A percentile compares a stretch with the other conserved stretches of the same genome.
Evolutionary conservation across 768 basidiomycete species (phyloP).

Genomic region (Cystoderma amianthinum): DNA sequence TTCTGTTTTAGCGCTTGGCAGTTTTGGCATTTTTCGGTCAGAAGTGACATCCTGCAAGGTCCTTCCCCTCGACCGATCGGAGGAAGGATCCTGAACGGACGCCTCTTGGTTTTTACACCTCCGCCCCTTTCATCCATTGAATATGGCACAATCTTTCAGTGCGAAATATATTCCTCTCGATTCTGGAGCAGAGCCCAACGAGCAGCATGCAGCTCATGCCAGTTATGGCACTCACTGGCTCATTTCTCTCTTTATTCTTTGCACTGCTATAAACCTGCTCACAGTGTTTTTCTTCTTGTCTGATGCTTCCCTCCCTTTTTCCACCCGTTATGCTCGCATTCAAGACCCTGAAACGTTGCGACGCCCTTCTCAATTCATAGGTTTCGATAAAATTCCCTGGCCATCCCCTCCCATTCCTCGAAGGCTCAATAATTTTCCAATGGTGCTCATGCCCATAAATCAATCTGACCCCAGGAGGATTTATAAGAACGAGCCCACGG

Average conservation of each 20-base stretch:
- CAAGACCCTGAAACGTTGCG: conserved; percentile 9
- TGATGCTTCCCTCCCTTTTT: background rate
- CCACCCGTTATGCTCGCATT: background rate
- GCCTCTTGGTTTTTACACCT: no score
- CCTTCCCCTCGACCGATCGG: no score
- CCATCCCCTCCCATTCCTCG: conserved; percentile 8
- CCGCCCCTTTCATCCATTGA: no score
- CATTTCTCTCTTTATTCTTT: background rate
- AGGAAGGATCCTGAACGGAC: no score
- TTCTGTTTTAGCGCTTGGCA: no score
- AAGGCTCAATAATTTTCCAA: conserved; percentile 9
- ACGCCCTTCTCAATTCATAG: conserved; percentile 19
- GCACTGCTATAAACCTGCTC: background rate
- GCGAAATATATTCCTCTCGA: background rate
- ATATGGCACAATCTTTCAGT: background rate
- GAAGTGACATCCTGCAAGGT: no score
- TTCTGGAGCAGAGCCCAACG: background rate
- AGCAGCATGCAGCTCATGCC: background rate
- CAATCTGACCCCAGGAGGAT: conserved; percentile 1
- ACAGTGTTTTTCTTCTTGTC: background rate
- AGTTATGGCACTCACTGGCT: background rate
- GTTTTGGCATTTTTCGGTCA: no score
- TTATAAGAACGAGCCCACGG: conserved; percentile 5
- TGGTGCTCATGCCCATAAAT: conserved; percentile 8
- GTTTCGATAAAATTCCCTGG: conserved; percentile 14